Evolutionary conservation across 2,329 filamentous ascomycete genomes (phyloP).

Genomic region (Davidsoniella eucalypti): DNA sequence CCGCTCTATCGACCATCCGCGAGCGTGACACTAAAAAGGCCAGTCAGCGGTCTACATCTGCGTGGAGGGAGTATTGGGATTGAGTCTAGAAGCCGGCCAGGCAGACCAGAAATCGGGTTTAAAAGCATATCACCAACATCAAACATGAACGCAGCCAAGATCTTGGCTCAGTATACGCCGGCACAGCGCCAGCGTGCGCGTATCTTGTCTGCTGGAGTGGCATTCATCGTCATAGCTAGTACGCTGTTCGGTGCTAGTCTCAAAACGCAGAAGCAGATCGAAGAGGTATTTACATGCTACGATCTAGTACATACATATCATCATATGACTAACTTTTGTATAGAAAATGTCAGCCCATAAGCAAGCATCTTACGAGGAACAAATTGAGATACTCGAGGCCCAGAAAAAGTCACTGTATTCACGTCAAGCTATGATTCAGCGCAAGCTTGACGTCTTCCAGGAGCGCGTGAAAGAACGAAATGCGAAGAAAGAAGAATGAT

Average conservation of each 20-base stretch:
- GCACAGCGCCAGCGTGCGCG: slow-evolving; percentile 13
- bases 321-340: background rate
- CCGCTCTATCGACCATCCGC: background rate
- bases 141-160: background rate
- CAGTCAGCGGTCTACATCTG: slow-evolving; percentile 1
- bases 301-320: background rate
- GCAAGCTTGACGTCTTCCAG: slow-evolving; percentile 26
- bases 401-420: slow-evolving; percentile 25
- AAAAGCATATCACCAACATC: background rate
- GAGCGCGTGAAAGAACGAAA: slow-evolving; percentile 24
- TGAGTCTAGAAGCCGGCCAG: background rate
- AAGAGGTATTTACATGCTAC: slow-evolving; percentile 20
- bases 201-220: slow-evolving; percentile 26
- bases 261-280: slow-evolving; percentile 31
- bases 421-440: slow-evolving; percentile 25
- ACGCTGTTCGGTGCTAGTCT: slow-evolving; percentile 32
- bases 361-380: slow-evolving; percentile 24
- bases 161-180: background rate
- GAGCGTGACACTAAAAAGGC: background rate
- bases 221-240: slow-evolving; percentile 30
- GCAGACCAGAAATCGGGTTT: background rate
- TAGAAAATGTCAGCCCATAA: slow-evolving; percentile 18
- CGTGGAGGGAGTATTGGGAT: slow-evolving; percentile 11
- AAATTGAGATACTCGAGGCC: slow-evolving; percentile 28
- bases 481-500: slow-evolving; percentile 1